Evolutionary conservation across 306 rosid genomes (phyloP), one percentile per base, ranked within the genome.

Genomic region (Carpinus viminea): DNA sequence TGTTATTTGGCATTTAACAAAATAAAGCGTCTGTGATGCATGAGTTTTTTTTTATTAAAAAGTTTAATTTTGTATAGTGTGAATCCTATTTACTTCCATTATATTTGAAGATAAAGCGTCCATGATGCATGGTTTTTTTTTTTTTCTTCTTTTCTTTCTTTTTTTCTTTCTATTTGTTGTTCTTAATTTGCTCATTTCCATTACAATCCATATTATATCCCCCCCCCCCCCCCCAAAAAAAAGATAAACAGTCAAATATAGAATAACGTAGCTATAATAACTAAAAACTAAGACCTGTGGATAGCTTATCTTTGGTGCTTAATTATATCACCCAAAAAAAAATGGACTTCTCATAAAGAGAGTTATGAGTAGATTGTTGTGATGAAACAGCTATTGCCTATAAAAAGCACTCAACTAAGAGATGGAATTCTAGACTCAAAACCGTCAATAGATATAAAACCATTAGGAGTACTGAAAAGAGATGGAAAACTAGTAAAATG

Each of bases 371-470:
- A 20, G 28, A 56, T 56, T 20, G n/a, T 4, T n/a, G 16, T 28
- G 43, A 61, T 13, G 26, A 61, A 61, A 61, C 68, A 12, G 1
- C n/a, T 12, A 11, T 61, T 28, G 18, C 18, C 12, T 61, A 3
- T 0, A 61, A 4, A 56, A 56, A 20, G 59, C 52, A 77, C 54
- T 26, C 46, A 54, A 76, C 45, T 50, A 71, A 57, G 54, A 13
- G 26, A 12, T 72, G 45, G 52, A 72, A 66, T 68, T n/a, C 10
- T 79, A 72, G 61, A 68, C n/a, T 68, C 17, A 8, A 38, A 59
- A 60, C 51, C 36, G 61, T 69, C 36, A 28, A 46, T 48, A 68
- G 6, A 59, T 8, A 18, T 61, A 53, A 72, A 71, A 62, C 21
- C 65, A 60, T 61, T 26, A 48, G 24, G 51, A 31, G 50, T 75